Evolutionary conservation across 768 basidiomycete species (phyloP).

Genomic region (Lactarius sanguifluus): DNA sequence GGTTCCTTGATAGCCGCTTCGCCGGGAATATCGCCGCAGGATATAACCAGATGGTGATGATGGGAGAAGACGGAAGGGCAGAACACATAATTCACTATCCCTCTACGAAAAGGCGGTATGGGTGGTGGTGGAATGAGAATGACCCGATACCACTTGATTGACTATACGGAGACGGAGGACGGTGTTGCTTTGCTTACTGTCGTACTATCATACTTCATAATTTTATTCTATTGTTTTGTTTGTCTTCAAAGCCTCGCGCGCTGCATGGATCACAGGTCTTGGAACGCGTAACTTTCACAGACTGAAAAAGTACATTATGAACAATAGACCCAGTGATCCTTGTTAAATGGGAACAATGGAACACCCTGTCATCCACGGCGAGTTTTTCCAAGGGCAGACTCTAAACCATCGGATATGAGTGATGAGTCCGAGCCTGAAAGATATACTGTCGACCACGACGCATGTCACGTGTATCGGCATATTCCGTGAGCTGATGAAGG

Average conservation of each 20-base stretch:
- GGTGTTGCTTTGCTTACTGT: neutral
- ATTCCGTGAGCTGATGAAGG: neutral
- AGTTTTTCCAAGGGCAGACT: no score
- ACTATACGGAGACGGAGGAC: neutral
- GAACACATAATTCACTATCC: constrained; percentile 19
- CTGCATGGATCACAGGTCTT: no score
- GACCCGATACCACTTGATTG: constrained; percentile 9
- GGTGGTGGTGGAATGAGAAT: constrained; percentile 23
- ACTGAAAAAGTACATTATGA: no score
- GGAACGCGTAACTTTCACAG: no score
- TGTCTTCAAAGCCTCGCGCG: neutral
- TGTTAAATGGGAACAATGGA: no score
- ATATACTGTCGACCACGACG: no score
- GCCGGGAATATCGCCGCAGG: constrained; percentile 9
- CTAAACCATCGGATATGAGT: no score
- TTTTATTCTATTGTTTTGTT: neutral
- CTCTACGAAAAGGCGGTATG: neutral
- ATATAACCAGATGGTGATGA: constrained; percentile 11
- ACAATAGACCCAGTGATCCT: no score
- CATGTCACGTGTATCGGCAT: neutral
- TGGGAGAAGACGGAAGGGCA: constrained; percentile 6
- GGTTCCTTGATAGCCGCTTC: constrained; percentile 22
- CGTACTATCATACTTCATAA: neutral
- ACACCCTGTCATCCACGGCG: no score
- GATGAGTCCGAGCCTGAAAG: no score